Conservation (phyloP, 495 filamentous ascomycete species). For the Astrocystis sublimbata region DNA sequence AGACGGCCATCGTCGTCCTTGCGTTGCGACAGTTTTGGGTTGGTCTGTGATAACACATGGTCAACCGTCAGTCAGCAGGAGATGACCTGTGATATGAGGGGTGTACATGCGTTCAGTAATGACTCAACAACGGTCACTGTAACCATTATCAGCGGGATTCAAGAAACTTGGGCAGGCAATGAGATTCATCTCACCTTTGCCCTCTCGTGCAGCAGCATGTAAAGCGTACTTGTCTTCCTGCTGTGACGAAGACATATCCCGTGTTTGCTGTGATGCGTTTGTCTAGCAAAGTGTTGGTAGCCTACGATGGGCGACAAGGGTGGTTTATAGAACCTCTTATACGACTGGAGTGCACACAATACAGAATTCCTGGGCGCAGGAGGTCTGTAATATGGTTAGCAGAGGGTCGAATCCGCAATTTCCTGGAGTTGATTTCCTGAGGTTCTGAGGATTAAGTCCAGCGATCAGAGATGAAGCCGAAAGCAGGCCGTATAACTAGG, state of each 20-base stretch:
- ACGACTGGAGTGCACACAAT: neutral
- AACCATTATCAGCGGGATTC: slow-evolving; percentile 14
- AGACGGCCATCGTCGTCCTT: slow-evolving; percentile 90
- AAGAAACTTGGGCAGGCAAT: slow-evolving; percentile 16
- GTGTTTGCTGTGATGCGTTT: neutral
- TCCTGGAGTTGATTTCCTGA: too few relatives aligned
- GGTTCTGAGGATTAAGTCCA: neutral
- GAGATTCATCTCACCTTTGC: slow-evolving; percentile 80
- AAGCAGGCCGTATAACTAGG: too few relatives aligned
- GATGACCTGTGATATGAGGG: neutral
- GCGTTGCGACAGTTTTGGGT: slow-evolving; percentile 70
- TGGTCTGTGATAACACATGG: slow-evolving; percentile 56
- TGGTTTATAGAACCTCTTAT: neutral
- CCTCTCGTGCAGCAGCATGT: slow-evolving; percentile 87
- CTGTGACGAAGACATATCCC: slow-evolving; percentile 10
- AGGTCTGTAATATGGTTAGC: neutral
- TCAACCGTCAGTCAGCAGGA: slow-evolving; percentile 4
- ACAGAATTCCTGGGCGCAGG: neutral
- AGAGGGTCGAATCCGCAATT: too few relatives aligned
- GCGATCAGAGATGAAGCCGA: neutral
- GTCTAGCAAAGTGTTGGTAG: neutral
- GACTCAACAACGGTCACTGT: slow-evolving; percentile 71
- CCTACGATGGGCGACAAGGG: neutral
- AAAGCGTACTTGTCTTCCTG: slow-evolving; percentile 68
- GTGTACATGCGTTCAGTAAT: slow-evolving; percentile 62